Base-by-base conservation (phyloP, 805 yeast species). In the Ogataea dorogensis region DNA sequence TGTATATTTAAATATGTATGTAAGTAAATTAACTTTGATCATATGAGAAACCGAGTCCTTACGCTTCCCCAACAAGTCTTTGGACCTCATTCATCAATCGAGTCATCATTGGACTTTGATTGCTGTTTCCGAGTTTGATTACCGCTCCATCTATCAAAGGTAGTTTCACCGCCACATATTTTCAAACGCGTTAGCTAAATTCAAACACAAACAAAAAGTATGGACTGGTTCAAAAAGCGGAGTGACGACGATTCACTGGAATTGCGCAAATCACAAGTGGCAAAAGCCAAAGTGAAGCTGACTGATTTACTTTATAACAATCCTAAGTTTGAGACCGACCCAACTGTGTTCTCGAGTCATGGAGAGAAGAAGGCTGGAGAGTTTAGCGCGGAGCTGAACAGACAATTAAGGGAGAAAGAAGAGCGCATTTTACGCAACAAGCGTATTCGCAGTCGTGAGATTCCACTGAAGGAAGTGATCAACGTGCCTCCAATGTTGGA, bases 401-500 rank as follows among this genome's bases (percentile, higher is more conserved):
- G 45, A 19, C 45, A 47, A 25, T 19, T 47, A 19, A 42, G 40
- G 21, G 49, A 44, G 37, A 47, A 47, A 22, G 49, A 45, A 27
- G 46, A 33, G 17, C 43, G 44, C 10, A 34, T 47, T 14, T 22
- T 40, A 20, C 36, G 33, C 12, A 35, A 25, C 15, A 36, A 31
- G 17, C 33, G 43, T n/a, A 36, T 37, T 15, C 34, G 38, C 15
- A 30, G 35, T 21, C 20, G 28, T 13, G 31, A 18, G 11, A 35
- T 16, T 18, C 28, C 27, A 18, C 27, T 20, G 17, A 36, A 36
- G 16, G 40, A 36, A 24, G 25, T 24, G 12, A 10, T 6, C 15
- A 26, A 30, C 17, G 24, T 22, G 2, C 24, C 23, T 26, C 28
- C 38, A 10, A 25, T 24, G 17, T 26, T 40, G 24, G 42, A 30